These are phyloP conservation scores for Suhomyces xylopsoci DNA, from an alignment of 805 yeast species.

Conservation along the genomic window DNA sequence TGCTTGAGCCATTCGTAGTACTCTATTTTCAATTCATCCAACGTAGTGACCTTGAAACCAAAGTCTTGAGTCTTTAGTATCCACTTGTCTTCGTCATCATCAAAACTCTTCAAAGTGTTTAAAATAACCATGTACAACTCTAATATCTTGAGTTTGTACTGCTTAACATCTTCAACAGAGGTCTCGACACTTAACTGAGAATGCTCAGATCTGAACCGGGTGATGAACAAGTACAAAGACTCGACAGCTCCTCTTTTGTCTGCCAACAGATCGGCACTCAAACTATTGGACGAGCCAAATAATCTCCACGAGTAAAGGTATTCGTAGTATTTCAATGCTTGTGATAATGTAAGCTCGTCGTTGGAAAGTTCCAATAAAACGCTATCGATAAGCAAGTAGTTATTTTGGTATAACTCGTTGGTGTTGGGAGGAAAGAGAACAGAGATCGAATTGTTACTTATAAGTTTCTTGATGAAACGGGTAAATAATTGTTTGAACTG, in stretches of 20 bases:
- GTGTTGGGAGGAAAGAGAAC: constrained; percentile 20
- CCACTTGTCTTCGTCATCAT: constrained; percentile 37
- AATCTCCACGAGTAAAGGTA: constrained; percentile 42
- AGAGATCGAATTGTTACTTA: constrained; percentile 20
- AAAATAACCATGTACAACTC: constrained; percentile 42
- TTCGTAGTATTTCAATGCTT: constrained; percentile 34
- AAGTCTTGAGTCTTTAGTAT: constrained; percentile 20
- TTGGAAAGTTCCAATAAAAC: constrained; percentile 33
- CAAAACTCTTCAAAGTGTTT: constrained; percentile 35
- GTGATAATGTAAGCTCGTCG: constrained; percentile 25
- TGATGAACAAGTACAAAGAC: constrained; percentile 36
- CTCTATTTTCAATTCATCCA: constrained; percentile 30
- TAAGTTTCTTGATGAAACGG: constrained; percentile 25
- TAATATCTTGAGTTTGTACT: constrained; percentile 36
- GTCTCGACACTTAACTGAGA: constrained; percentile 12
- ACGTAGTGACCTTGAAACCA: constrained; percentile 18
- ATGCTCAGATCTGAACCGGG: constrained; percentile 29
- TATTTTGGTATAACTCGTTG: constrained; percentile 16
- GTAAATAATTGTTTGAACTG: constrained; percentile 18
- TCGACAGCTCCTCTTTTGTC: constrained; percentile 46
- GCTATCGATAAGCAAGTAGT: constrained; percentile 32
- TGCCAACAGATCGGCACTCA: constrained; percentile 14
- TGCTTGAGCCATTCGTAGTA: constrained; percentile 35
- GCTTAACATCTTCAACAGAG: constrained; percentile 23
- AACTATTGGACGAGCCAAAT: constrained; percentile 18